Conservation (phyloP, 805 yeast species). For the Diddensiella santjacobensis region DNA sequence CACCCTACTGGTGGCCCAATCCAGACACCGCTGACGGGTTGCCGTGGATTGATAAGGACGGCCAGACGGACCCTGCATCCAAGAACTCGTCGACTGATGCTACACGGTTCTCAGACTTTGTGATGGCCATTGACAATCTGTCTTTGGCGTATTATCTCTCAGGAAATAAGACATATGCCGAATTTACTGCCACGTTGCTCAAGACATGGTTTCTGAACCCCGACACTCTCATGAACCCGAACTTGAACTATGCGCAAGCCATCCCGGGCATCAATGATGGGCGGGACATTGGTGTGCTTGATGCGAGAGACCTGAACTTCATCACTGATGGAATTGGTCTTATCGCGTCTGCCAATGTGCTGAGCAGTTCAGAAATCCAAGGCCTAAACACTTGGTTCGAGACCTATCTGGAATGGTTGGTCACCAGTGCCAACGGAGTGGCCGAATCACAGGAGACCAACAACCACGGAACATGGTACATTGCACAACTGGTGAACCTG, state of each 20-base stretch:
- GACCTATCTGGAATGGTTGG: not conserved
- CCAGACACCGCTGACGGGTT: constrained; percentile 1
- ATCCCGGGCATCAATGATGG: constrained; percentile 9
- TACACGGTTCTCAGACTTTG: constrained; percentile 1
- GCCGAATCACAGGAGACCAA: constrained; percentile 2
- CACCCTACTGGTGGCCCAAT: constrained; percentile 7
- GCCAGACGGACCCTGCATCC: constrained; percentile 2
- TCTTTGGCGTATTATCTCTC: constrained; percentile 3
- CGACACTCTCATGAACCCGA: constrained; percentile 8
- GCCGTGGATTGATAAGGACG: constrained; percentile 3
- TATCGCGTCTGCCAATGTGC: not conserved
- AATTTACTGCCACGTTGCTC: not conserved
- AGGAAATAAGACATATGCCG: not conserved
- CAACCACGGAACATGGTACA: constrained; percentile 3
- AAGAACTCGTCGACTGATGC: constrained; percentile 2
- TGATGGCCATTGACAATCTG: not conserved
- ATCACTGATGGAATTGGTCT: not conserved
- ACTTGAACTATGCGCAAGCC: constrained; percentile 5
- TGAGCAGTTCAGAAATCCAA: not conserved
- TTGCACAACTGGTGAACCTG: constrained; percentile 1
- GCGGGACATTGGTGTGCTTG: constrained; percentile 5
- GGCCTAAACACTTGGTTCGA: not conserved
- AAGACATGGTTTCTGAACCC: constrained; percentile 5
- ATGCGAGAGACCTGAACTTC: constrained; percentile 2
- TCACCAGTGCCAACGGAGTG: constrained; percentile 1